A percentile compares a stretch with the other conserved stretches of the same genome.
Conservation (phyloP, 1,139 yeast species). For the Candida glucosophila region DNA sequence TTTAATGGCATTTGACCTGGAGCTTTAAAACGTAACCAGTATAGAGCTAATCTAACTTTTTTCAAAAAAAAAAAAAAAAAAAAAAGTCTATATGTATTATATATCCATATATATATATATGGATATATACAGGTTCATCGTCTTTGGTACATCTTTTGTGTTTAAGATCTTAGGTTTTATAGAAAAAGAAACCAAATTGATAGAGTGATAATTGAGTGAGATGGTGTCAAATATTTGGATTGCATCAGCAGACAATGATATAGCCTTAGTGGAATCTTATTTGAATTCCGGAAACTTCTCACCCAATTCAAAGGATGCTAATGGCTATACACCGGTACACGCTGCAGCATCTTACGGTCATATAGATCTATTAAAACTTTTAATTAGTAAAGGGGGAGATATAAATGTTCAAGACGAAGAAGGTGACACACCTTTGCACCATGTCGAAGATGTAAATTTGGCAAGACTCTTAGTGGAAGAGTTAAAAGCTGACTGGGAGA, state of each 20-base stretch:
- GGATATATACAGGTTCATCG: no score
- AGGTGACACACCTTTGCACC: constrained; percentile 94
- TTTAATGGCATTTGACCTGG: no score
- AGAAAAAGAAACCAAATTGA: no score
- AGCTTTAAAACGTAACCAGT: no score
- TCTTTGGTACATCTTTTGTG: no score
- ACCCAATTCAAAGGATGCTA: constrained; percentile 74
- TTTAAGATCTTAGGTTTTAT: no score
- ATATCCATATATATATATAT: no score
- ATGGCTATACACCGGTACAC: constrained; percentile 93
- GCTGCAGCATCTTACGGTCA: constrained; percentile 96
- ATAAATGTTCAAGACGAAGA: constrained; percentile 76
- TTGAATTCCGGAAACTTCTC: constrained; percentile 44
- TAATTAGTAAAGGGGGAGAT: constrained; percentile 64
- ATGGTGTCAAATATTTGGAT: constrained; percentile 78
- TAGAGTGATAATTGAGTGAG: constrained; percentile 23
- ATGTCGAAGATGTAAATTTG: constrained; percentile 61
- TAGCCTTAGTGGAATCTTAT: constrained; percentile 46
- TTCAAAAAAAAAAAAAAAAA: no score
- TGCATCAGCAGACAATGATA: constrained; percentile 83
- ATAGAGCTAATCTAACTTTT: no score
- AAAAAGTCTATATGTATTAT: no score
- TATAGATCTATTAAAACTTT: constrained; percentile 49
- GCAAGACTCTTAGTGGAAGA: constrained; percentile 63
- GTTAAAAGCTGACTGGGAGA: constrained; percentile 53